phyloP scores from a whole-genome alignment of 2,329 filamentous ascomycete species.

The Chaetomiaceae sp. region DNA sequence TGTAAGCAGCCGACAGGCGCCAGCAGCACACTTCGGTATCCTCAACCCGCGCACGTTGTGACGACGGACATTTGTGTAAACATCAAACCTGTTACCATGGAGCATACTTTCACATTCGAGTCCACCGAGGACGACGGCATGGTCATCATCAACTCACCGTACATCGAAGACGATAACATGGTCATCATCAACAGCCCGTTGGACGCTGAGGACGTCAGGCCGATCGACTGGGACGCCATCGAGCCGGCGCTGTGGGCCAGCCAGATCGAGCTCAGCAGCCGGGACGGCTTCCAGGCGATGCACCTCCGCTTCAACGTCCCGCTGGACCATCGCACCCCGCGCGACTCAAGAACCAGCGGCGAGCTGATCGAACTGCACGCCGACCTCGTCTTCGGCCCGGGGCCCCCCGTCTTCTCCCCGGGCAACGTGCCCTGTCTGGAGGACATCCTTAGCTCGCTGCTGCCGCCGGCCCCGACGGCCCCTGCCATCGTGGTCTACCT shows the following conservation, averaged over 20 bases:
- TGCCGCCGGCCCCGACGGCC: neutral
- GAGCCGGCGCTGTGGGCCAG: neutral
- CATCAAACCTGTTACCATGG: no score
- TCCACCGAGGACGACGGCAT: no score
- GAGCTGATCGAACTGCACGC: neutral
- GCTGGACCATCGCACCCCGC: neutral
- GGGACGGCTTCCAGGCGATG: neutral
- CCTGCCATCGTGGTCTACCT: slow-evolving; percentile 45
- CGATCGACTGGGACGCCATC: neutral
- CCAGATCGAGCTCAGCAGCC: no score
- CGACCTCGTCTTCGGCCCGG: neutral
- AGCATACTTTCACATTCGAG: no score
- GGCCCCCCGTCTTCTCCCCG: neutral
- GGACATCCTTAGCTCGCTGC: neutral
- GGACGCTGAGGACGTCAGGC: neutral
- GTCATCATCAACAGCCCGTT: no score
- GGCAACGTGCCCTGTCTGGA: neutral
- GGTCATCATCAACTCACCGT: no score
- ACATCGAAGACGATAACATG: no score
- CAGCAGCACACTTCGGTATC: no score
- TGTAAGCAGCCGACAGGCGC: no score
- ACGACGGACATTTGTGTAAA: no score
- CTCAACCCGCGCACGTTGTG: no score
- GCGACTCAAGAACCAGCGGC: no score
- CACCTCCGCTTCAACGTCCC: neutral